Percentiles rank a stretch among this genome's conserved stretches.
Evolutionary conservation across 306 rosid species (phyloP).

Genomic region (Lathyrus sativus): DNA sequence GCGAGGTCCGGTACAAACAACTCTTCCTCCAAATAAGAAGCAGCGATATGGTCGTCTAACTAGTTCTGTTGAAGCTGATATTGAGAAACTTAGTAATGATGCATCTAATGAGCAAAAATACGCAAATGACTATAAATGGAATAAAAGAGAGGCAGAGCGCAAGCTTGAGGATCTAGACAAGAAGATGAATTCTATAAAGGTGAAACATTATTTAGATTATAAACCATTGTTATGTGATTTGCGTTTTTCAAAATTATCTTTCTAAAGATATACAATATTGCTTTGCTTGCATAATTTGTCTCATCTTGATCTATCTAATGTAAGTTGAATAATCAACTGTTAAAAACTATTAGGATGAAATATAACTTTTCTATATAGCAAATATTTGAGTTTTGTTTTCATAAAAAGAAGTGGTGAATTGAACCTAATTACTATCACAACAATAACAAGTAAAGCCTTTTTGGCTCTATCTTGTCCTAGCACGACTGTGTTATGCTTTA

Average conservation of each 20-base stretch:
- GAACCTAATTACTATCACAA: neutral
- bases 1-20: constrained; percentile 74
- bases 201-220: constrained; percentile 33
- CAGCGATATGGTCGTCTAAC: constrained; percentile 64
- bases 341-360: neutral
- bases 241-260: neutral
- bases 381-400: neutral
- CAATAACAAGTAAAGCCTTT: neutral
- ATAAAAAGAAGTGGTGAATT: neutral
- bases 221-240: neutral
- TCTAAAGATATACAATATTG: neutral
- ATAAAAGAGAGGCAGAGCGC: constrained; percentile 64
- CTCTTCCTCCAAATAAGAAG: constrained; percentile 56
- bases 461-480: constrained; percentile 1
- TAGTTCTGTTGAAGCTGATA: constrained; percentile 66
- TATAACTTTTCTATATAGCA: neutral
- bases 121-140: constrained; percentile 44
- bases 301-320: constrained; percentile 6
- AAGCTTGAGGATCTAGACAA: constrained; percentile 55
- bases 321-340: neutral
- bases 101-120: constrained; percentile 46
- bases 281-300: neutral
- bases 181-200: constrained; percentile 57
- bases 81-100: constrained; percentile 45
- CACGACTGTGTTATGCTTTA: neutral